Evolutionary conservation across 1,284 basidiomycete species (phyloP).

Genomic region (Macrocystidia cucumis): DNA sequence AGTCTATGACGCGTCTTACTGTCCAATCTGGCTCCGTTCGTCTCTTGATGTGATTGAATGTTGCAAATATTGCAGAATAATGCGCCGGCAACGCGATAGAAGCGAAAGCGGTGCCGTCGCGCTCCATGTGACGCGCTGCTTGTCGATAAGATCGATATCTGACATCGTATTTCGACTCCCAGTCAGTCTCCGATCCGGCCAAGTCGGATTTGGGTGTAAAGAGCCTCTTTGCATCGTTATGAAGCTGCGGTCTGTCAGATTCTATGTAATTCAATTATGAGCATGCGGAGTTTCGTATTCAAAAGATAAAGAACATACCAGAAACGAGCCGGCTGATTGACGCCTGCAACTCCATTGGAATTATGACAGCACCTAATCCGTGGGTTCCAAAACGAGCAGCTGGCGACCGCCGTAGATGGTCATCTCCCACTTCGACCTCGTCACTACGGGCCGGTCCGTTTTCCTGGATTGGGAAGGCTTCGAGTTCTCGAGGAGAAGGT

Average conservation of each 20-base stretch:
- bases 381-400: constrained; percentile 76
- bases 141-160: constrained; percentile 55
- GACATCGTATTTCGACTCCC: constrained; percentile 47
- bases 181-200: constrained; percentile 25
- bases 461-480: constrained; percentile 20
- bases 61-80: constrained; percentile 64
- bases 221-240: constrained; percentile 62
- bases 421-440: constrained; percentile 26
- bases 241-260: constrained; percentile 55
- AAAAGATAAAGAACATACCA: constrained; percentile 29
- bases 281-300: constrained; percentile 6
- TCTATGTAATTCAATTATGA: constrained; percentile 28
- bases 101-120: constrained; percentile 71
- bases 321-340: constrained; percentile 51
- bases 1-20: constrained; percentile 58
- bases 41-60: constrained; percentile 54
- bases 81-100: constrained; percentile 70
- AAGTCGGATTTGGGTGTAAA: constrained; percentile 35
- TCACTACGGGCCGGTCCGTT: constrained; percentile 19
- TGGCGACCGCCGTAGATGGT: constrained; percentile 58
- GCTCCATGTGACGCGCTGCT: constrained; percentile 45
- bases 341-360: constrained; percentile 65
- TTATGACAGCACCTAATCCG: constrained; percentile 56
- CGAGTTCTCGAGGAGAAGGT: constrained; percentile 45
- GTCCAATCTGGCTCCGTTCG: constrained; percentile 54